Evolutionary conservation across 1,284 basidiomycete species (phyloP).

Genomic region (Trichosporon faecale): DNA sequence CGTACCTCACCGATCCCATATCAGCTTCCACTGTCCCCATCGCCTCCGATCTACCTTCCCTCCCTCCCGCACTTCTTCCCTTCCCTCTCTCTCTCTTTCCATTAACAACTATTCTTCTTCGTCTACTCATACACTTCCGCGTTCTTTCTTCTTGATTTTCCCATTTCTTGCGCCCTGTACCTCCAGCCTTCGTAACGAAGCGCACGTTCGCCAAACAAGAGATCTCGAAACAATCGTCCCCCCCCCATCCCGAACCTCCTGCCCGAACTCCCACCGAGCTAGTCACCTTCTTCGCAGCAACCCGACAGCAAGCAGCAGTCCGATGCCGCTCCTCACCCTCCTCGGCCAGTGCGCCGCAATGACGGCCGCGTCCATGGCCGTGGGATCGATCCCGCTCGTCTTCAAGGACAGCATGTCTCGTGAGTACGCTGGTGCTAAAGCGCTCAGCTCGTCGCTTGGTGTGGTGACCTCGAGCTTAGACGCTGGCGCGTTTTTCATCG

Average conservation of each 20-base stretch:
- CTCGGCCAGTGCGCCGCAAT: constrained; percentile 66
- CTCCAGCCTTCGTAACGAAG: background rate
- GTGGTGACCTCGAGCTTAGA: too few relatives aligned
- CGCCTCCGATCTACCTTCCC: background rate
- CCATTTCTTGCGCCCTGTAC: background rate
- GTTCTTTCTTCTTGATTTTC: background rate
- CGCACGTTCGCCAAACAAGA: background rate
- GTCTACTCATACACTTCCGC: background rate
- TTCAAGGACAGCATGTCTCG: constrained; percentile 64
- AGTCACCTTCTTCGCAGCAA: background rate
- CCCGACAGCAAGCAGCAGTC: background rate
- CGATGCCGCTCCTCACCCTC: constrained; percentile 53
- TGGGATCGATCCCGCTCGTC: constrained; percentile 70
- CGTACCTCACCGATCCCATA: constrained; percentile 9
- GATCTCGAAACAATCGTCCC: background rate
- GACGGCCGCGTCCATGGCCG: constrained; percentile 66
- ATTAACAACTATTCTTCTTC: background rate
- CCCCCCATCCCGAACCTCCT: background rate
- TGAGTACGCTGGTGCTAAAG: constrained; percentile 53
- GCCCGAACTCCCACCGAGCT: background rate
- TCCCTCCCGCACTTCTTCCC: background rate
- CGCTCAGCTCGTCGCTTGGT: too few relatives aligned
- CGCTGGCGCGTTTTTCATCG: too few relatives aligned
- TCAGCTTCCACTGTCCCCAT: background rate
- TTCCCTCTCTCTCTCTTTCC: background rate